Percentiles rank a stretch among this genome's conserved stretches.
Evolutionary conservation across 2,329 filamentous ascomycete species (phyloP).

Genomic region (Xylaria polymorpha): DNA sequence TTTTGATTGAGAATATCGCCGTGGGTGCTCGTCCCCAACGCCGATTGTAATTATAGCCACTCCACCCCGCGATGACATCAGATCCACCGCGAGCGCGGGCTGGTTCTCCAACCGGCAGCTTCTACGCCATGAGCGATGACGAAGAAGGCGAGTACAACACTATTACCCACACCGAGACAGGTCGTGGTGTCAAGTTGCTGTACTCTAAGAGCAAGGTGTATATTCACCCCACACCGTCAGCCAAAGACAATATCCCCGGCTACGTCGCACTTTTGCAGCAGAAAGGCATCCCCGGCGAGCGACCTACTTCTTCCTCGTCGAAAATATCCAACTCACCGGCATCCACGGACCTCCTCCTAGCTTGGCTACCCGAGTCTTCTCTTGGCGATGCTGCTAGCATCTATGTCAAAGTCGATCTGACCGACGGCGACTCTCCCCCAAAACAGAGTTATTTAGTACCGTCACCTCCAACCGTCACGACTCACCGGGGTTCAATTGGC

Average conservation of each 20-base stretch:
- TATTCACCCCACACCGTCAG: constrained; percentile 90
- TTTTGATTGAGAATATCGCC: constrained; percentile 11
- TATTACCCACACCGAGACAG: constrained; percentile 81
- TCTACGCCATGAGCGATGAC: constrained; percentile 96
- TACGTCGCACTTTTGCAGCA: constrained; percentile 95
- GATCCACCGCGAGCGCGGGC: constrained; percentile 52
- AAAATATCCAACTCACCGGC: constrained; percentile 56
- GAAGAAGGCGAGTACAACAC: constrained; percentile 96
- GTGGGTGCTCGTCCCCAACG: not conserved
- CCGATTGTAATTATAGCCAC: constrained; percentile 1
- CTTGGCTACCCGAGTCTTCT: constrained; percentile 91
- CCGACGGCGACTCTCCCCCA: constrained; percentile 82
- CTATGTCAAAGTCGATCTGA: constrained; percentile 95
- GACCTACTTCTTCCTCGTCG: constrained; percentile 59
- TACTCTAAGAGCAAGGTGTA: constrained; percentile 99
- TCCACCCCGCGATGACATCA: constrained; percentile 51
- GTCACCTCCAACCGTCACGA: constrained; percentile 85
- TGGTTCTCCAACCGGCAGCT: constrained; percentile 83
- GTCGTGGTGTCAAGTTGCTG: constrained; percentile 89
- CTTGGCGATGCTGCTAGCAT: constrained; percentile 87
- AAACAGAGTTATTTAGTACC: constrained; percentile 91
- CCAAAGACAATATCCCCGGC: constrained; percentile 95
- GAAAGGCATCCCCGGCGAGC: constrained; percentile 64
- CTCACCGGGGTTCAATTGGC: constrained; percentile 76
- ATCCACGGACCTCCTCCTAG: constrained; percentile 82